phyloP scores from a whole-genome alignment of 2,329 filamentous ascomycete species.

The Neopestalotiopsis rosae region DNA sequence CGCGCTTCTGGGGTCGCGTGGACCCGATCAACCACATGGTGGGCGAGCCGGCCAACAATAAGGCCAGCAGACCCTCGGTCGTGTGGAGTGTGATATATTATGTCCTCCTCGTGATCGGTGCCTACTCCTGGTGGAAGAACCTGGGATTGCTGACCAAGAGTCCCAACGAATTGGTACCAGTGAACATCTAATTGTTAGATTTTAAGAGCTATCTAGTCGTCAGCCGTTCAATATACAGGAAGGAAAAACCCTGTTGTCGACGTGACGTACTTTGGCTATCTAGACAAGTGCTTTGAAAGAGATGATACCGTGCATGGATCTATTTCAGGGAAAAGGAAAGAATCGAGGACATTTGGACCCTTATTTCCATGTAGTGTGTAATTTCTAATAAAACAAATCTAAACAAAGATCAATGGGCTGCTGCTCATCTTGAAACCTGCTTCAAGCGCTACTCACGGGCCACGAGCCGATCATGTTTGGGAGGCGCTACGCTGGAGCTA shows the following conservation, averaged over 20 bases:
- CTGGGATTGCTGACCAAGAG: conserved; percentile 77
- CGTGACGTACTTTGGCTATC: background rate
- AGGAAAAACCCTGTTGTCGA: background rate
- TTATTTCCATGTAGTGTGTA: background rate
- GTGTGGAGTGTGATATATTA: conserved; percentile 84
- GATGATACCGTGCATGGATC: background rate
- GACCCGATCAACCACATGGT: conserved; percentile 47
- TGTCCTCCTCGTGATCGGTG: conserved; percentile 72
- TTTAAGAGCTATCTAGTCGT: conserved; percentile 1
- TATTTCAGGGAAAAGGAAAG: background rate
- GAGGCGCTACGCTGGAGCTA: background rate
- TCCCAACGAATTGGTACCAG: conserved; percentile 49
- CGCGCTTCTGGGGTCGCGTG: conserved; percentile 82
- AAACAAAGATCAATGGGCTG: background rate
- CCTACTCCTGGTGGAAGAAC: conserved; percentile 71
- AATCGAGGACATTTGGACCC: background rate
- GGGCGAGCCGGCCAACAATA: conserved; percentile 23
- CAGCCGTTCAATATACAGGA: background rate
- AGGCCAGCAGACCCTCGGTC: conserved; percentile 40
- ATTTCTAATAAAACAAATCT: background rate
- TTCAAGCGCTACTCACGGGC: background rate
- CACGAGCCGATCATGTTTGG: background rate
- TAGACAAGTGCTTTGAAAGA: background rate
- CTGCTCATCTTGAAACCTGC: conserved; percentile 1
- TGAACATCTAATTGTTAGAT: conserved; percentile 28